Evolutionary conservation across 768 basidiomycete species (phyloP), one percentile per base, ranked within the genome.

Genomic region (Leucosporidium scottii): DNA sequence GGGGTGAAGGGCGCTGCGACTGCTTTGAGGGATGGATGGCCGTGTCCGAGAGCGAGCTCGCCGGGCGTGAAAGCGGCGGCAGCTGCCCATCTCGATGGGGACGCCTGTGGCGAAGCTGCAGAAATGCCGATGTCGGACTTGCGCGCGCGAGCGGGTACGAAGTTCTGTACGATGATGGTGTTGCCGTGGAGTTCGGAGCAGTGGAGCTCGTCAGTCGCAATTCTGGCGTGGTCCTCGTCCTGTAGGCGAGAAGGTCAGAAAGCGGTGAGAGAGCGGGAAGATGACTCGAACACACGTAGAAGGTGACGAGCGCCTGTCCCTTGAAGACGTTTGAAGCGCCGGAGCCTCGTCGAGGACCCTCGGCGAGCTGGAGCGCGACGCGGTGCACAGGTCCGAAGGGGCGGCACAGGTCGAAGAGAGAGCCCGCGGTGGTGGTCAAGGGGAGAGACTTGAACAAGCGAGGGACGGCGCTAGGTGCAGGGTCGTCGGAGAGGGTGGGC

Each of bases 401-500:
- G 30, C 90, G 83, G 79, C 91, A 92, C 54, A 92, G 81, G 75
- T 93, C 90, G 76, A 89, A 96, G 2, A 96, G 82, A 64, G 85
- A 83, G 0, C 83, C 84, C 69, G 93, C 87, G 15, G 84, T 83
- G 78, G 82, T 88, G 17, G 80, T 82, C 5, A 79, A 77, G 1
- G 91, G 90, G 23, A 94, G 85, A 69, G 91, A 88, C 78, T 92
- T 93, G 71, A 94, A 84, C 49, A 93, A 82, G 47, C 91, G 85
- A 3, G 91, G 89, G 25, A 83, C 80, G 15, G 91, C 90, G 31
- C 83, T 85, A 0, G 90, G 88, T 3, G 87, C 85, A 0, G 90
- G 88, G 23, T 90, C 81, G 4, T 87, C 86, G 8, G 89, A 87
- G 4, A 88, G 87, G 54, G 80, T 85, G 3, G 89, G 89, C 5